These are phyloP conservation scores for Stagonosporopsis rhizophila DNA, from an alignment of 2,329 filamentous ascomycete genomes.

Conservation along the genomic window DNA sequence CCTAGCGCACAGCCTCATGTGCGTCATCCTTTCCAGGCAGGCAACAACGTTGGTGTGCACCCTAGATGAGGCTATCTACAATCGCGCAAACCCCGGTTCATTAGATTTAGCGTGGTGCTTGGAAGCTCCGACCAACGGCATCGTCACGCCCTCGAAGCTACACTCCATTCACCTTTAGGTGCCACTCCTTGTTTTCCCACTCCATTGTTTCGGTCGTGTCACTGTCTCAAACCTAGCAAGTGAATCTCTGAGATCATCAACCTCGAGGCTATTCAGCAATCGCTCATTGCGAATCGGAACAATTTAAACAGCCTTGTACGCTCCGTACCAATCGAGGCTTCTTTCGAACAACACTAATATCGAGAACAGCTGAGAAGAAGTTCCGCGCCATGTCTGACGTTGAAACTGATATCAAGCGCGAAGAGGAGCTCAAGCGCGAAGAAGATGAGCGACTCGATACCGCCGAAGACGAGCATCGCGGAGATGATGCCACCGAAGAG, in stretches of 20 bases:
- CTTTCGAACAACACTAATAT: conserved; percentile 14
- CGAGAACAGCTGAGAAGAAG: background rate
- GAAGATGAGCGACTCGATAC: conserved; percentile 44
- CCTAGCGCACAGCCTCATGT: background rate
- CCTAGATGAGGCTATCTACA: background rate
- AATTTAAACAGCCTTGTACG: conserved; percentile 14
- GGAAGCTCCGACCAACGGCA: conserved; percentile 18
- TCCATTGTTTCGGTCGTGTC: conserved; percentile 7
- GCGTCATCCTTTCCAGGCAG: background rate
- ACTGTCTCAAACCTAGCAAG: background rate
- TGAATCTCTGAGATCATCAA: background rate
- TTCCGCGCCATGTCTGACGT: conserved; percentile 38
- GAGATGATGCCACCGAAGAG: conserved; percentile 45
- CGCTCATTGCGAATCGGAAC: background rate
- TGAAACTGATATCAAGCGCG: conserved; percentile 39
- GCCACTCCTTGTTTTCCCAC: conserved; percentile 1
- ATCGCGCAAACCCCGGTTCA: conserved; percentile 10
- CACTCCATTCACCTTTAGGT: conserved; percentile 5
- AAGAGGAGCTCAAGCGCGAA: conserved; percentile 43
- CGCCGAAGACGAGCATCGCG: conserved; percentile 36
- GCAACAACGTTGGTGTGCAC: background rate
- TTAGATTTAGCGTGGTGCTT: conserved; percentile 12
- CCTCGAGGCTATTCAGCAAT: background rate
- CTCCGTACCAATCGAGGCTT: background rate
- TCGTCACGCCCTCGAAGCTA: conserved; percentile 12